These are phyloP conservation scores for Trichoderma sp. DNA, from an alignment of 2,329 filamentous ascomycete genomes.

Conservation along the genomic window DNA sequence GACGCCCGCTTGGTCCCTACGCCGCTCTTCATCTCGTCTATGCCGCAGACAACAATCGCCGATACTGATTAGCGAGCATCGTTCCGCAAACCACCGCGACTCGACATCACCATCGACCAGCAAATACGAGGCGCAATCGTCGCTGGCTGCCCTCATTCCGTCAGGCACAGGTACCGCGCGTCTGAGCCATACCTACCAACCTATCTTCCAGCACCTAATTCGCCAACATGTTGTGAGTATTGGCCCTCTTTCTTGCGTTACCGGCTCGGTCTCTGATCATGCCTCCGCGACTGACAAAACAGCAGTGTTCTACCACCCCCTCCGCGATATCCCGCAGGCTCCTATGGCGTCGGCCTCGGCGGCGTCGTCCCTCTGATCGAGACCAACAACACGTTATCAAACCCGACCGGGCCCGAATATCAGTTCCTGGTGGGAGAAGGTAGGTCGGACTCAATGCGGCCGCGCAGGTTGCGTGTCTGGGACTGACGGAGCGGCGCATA, in stretches of 20 bases:
- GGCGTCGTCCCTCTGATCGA: constrained; percentile 78
- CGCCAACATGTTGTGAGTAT: constrained; percentile 37
- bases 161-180: neutral
- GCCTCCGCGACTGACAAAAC: constrained; percentile 27
- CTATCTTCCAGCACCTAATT: neutral
- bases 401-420: constrained; percentile 79
- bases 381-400: constrained; percentile 86
- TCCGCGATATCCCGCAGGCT: constrained; percentile 76
- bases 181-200: neutral
- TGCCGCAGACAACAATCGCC: neutral
- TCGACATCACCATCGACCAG: neutral
- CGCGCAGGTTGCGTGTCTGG: neutral
- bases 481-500: constrained; percentile 42
- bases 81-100: constrained; percentile 12
- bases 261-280: neutral
- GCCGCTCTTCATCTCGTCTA: neutral
- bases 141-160: neutral
- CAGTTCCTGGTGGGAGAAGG: constrained; percentile 94
- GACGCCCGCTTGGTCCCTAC: neutral
- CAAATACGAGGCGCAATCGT: constrained; percentile 1
- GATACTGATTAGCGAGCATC: constrained; percentile 14
- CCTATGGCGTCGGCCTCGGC: constrained; percentile 70
- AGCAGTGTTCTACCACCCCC: constrained; percentile 81
- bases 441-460: constrained; percentile 39
- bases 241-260: neutral